Evolutionary conservation across 2,329 filamentous ascomycete species (phyloP), one percentile per base, ranked within the genome.

Genomic region (Calonectria montana): DNA sequence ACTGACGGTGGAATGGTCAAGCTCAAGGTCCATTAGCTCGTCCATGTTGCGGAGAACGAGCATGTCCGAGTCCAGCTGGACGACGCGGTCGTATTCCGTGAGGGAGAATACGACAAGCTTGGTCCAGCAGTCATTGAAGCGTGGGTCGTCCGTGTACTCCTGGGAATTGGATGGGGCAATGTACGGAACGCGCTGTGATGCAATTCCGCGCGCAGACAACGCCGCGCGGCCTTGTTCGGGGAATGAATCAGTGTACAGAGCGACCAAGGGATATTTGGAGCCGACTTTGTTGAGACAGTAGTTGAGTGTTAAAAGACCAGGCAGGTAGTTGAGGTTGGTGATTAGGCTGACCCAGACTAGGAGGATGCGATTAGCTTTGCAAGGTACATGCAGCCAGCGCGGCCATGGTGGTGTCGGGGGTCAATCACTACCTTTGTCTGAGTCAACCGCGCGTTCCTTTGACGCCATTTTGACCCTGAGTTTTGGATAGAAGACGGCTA

Each of bases 41-140:
- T 97, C 95, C 94, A 98, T 97, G 83, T 97, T 97, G 78, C 88
- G 88, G 75, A 92, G 84, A 9, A 94, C 91, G 63, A 97, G 85
- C 95, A 97, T 97, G 85, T 98, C 95, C 79, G 92, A 93, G 84
- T 98, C 95, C 67, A 98, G 88, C 84, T 95, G 93, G 41, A 97
- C 93, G 39, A 97, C 90, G 47, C 95, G 90, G 29, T 92, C 88
- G 84, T 96, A 97, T 81, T 96, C 91, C 21, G 88, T 88, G 37
- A 97, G 87, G 25, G 90, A 91, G 82, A 97, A 98, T 7, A 93
- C 91, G 18, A 92, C 90, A 31, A 98, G 90, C 84, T 97, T 98
- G 83, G 89, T 94, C 94, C 95, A 98, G 87, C 93, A 95, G 83
- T 97, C 94, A 84, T 94, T 93, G 88, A 97, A 97, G 77, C 95